Evolutionary conservation across 768 basidiomycete genomes (phyloP).

Genomic region (Leccinellum albellum): DNA sequence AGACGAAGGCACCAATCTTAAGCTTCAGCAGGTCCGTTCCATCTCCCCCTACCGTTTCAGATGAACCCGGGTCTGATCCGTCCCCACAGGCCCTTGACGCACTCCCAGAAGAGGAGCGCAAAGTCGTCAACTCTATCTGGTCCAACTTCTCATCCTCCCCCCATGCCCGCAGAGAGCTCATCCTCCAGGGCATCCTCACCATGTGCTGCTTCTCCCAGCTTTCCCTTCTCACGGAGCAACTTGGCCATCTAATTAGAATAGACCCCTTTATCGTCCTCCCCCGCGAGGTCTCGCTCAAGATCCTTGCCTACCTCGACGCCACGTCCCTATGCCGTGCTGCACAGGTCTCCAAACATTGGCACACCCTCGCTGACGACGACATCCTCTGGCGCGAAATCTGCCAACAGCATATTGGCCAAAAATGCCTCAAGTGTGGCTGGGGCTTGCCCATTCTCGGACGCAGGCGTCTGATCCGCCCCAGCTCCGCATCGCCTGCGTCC

Average conservation of each 20-base stretch:
- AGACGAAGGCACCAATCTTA: slow-evolving; percentile 89
- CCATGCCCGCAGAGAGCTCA: slow-evolving; percentile 85
- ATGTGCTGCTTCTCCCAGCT: slow-evolving; percentile 99
- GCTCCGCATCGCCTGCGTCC: slow-evolving; percentile 33
- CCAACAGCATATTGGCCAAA: slow-evolving; percentile 96
- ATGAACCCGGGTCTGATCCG: slow-evolving; percentile 6
- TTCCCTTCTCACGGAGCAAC: slow-evolving; percentile 90
- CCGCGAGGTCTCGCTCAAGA: slow-evolving; percentile 81
- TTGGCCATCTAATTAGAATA: slow-evolving; percentile 88
- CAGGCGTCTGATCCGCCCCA: slow-evolving; percentile 45
- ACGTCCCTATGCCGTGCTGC: slow-evolving; percentile 91
- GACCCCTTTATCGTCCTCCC: slow-evolving; percentile 92
- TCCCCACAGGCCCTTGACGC: slow-evolving; percentile 79
- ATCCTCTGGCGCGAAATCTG: slow-evolving; percentile 94
- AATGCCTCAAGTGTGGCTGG: slow-evolving; percentile 97
- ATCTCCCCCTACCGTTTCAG: not conserved
- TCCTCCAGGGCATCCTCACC: slow-evolving; percentile 93
- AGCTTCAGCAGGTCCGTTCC: slow-evolving; percentile 73
- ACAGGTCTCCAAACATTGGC: slow-evolving; percentile 86
- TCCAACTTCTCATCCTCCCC: slow-evolving; percentile 94
- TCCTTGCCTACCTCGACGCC: slow-evolving; percentile 87
- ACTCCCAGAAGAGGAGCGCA: slow-evolving; percentile 79
- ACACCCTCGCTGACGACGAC: slow-evolving; percentile 88
- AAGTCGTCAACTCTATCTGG: slow-evolving; percentile 91
- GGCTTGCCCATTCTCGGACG: slow-evolving; percentile 88